phyloP scores from a whole-genome alignment of 805 yeast genomes.

The Vanderwaltozyma tropicalis region DNA sequence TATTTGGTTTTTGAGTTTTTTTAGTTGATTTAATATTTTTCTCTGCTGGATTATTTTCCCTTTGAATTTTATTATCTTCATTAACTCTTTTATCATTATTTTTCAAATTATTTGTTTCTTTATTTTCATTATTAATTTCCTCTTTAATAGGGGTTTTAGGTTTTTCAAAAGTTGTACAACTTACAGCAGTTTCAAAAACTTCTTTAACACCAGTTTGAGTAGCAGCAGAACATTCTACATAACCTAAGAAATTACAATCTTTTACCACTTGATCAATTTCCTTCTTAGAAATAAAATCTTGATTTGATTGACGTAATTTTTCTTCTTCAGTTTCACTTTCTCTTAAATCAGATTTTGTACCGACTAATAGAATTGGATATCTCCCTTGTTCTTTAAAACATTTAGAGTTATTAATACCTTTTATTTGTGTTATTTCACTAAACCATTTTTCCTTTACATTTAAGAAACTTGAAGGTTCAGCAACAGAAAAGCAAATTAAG shows the following conservation, averaged over 20 bases:
- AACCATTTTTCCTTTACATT: constrained; percentile 76
- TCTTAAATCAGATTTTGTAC: constrained; percentile 82
- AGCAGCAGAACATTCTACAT: constrained; percentile 84
- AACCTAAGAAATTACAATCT: constrained; percentile 61
- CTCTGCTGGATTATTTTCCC: background rate
- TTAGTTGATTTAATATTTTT: background rate
- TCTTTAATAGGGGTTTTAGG: constrained; percentile 34
- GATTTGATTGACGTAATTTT: constrained; percentile 37
- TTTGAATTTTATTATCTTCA: background rate
- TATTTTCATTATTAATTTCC: background rate
- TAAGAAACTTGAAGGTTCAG: constrained; percentile 68
- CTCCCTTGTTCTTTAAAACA: constrained; percentile 11
- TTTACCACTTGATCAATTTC: constrained; percentile 62
- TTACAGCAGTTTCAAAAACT: constrained; percentile 72
- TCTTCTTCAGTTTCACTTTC: constrained; percentile 71
- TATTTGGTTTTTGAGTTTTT: background rate
- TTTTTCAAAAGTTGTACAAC: constrained; percentile 35
- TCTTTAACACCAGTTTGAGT: constrained; percentile 79
- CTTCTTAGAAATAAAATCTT: constrained; percentile 47
- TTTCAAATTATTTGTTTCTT: background rate
- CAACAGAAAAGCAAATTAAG: constrained; percentile 74
- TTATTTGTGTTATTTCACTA: constrained; percentile 80
- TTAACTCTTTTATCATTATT: background rate
- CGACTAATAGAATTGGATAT: constrained; percentile 56
- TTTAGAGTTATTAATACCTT: constrained; percentile 40